These are phyloP conservation scores for Ophiostoma novo-ulmi DNA, from an alignment of 2,329 filamentous ascomycete genomes.

Conservation along the genomic window DNA sequence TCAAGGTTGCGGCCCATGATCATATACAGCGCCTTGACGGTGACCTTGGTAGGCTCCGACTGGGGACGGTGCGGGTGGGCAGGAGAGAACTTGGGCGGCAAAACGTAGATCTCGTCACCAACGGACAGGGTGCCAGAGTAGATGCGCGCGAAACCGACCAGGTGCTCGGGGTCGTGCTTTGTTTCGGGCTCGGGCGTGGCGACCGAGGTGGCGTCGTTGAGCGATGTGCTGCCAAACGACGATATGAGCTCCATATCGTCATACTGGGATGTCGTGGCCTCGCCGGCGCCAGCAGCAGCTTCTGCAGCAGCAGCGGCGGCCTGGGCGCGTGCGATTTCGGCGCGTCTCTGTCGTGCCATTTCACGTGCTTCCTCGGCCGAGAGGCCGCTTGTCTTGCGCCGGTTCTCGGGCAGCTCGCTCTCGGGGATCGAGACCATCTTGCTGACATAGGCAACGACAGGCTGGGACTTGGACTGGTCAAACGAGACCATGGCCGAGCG, in stretches of 20 bases:
- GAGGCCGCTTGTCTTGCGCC: conserved; percentile 59
- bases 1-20: conserved; percentile 92
- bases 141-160: conserved; percentile 90
- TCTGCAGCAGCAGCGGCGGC: conserved; percentile 37
- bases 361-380: conserved; percentile 88
- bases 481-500: conserved; percentile 80
- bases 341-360: conserved; percentile 78
- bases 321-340: conserved; percentile 77
- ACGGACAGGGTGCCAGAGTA: conserved; percentile 88
- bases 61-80: conserved; percentile 60
- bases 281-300: conserved; percentile 36
- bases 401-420: conserved; percentile 86
- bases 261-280: neutral
- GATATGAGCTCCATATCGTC: conserved; percentile 17
- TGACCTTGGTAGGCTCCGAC: conserved; percentile 75
- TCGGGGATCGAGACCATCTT: conserved; percentile 97
- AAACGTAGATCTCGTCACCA: conserved; percentile 83
- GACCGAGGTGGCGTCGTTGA: conserved; percentile 1
- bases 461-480: conserved; percentile 62
- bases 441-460: conserved; percentile 90
- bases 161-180: conserved; percentile 70
- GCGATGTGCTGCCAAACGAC: neutral
- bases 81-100: conserved; percentile 89
- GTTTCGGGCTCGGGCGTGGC: conserved; percentile 39
- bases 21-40: conserved; percentile 82